Evolutionary conservation across 2,329 filamentous ascomycete species (phyloP).

Genomic region (Verticillium nubilum): DNA sequence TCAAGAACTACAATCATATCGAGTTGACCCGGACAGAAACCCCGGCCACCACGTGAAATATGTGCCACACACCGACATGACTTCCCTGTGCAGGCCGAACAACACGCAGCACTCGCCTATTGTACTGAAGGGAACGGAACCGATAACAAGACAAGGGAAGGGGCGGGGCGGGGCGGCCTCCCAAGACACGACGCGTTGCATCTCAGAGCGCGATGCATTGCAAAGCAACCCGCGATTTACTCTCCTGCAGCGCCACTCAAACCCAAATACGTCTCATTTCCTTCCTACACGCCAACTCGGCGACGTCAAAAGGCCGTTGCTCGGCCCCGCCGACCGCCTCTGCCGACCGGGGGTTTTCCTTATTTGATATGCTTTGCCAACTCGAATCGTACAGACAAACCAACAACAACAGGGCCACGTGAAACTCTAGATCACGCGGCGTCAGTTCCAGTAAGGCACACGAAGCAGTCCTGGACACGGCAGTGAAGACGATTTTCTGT

Average conservation of each 20-base stretch:
- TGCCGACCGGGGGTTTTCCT: not conserved
- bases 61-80: not conserved
- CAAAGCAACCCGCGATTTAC: not conserved
- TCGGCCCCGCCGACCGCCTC: not conserved
- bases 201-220: not conserved
- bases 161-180: not conserved
- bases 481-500: not conserved
- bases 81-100: not conserved
- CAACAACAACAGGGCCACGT: not conserved
- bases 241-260: not conserved
- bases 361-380: not conserved
- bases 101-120: not conserved
- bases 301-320: not conserved
- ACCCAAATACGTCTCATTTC: not conserved
- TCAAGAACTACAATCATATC: not conserved
- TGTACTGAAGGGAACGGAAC: not conserved
- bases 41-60: not conserved
- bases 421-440: not conserved
- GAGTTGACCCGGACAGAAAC: not conserved
- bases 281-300: not conserved
- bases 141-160: not conserved
- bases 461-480: not conserved
- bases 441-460: not conserved
- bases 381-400: not conserved
- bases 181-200: not conserved